Evolutionary conservation across 2,329 filamentous ascomycete genomes (phyloP), one percentile per base, ranked within the genome.

Genomic region (Colletotrichum shisoi): DNA sequence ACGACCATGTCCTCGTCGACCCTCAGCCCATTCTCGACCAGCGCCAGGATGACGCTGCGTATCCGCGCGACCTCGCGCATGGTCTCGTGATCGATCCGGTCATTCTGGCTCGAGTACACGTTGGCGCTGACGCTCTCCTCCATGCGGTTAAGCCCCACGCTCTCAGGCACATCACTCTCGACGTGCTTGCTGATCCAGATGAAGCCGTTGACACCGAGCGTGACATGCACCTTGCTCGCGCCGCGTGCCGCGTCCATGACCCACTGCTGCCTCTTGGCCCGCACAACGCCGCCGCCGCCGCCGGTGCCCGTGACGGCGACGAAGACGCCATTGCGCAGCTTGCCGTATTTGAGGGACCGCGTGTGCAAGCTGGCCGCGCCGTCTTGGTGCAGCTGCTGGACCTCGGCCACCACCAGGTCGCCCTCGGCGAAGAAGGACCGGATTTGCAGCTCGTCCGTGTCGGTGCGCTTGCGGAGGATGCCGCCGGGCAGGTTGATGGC

Each of bases 361-460:
- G 95, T 98, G 80, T 99, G 95, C 74, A 99, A 82, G 65, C 89
- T 90, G 0, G 95, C 94, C 1, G 88, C 90, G 65, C 94, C 94
- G 79, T 98, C 94, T 65, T 88, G 85, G 77, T 93, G 92, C 62
- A 99, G 83, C 72, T 88, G 87, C 84, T 99, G 95, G 62, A 99
- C 95, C 80, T 99, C 95, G 1, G 95, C 95, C 19, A 98, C 92
- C 17, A 99, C 82, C 59, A 99, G 81, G 76, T 99, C 95, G 13
- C 95, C 95, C 79, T 99, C 95, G 62, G 91, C 89, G 81, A 99
- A 98, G 79, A 97, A 99, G n/a, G 89, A 92, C 57, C 95, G 88
- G 79, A 99, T 98, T 79, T 98, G 95, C 73, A 99, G 84, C 82
- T 98, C 95, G 78, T 99, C 95, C 17, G 95, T 96, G 74, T 94